These are phyloP conservation scores for Saturnispora kantuleensis DNA, from an alignment of 805 yeast genomes.

Conservation along the genomic window DNA sequence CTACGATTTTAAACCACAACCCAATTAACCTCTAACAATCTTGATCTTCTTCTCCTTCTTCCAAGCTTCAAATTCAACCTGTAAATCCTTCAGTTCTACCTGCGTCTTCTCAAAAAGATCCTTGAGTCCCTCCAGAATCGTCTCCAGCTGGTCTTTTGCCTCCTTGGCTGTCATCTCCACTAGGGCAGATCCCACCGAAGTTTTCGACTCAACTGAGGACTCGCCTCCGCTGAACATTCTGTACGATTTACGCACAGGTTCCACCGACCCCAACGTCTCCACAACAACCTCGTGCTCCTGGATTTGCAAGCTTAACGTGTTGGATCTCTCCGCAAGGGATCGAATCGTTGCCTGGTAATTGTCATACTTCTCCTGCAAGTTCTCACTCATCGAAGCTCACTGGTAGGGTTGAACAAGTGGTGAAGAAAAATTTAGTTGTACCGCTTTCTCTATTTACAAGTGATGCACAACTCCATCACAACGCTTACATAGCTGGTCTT, in stretches of 20 bases:
- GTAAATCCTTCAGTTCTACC: slow-evolving; percentile 31
- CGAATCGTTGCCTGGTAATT: slow-evolving; percentile 41
- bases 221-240: slow-evolving; percentile 78
- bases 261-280: slow-evolving; percentile 42
- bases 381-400: slow-evolving; percentile 1
- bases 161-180: slow-evolving; percentile 77
- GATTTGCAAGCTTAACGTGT: slow-evolving; percentile 39
- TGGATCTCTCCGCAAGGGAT: slow-evolving; percentile 35
- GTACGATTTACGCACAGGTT: slow-evolving; percentile 63
- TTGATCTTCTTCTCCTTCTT: slow-evolving; percentile 40
- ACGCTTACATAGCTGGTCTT: slow-evolving; percentile 51
- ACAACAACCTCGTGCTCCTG: slow-evolving; percentile 44
- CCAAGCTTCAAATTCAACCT: slow-evolving; percentile 38
- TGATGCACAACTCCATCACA: slow-evolving; percentile 38
- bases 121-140: slow-evolving; percentile 42
- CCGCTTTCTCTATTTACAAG: not conserved
- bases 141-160: slow-evolving; percentile 51
- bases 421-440: not conserved
- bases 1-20: too few species aligned
- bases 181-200: slow-evolving; percentile 35
- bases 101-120: slow-evolving; percentile 30
- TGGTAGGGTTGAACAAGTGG: not conserved
- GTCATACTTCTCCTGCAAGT: slow-evolving; percentile 40
- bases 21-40: slow-evolving; percentile 28
- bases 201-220: slow-evolving; percentile 1